These are phyloP conservation scores for Pachyrhizus erosus DNA, from an alignment of 306 rosid genomes.

Conservation along the genomic window DNA sequence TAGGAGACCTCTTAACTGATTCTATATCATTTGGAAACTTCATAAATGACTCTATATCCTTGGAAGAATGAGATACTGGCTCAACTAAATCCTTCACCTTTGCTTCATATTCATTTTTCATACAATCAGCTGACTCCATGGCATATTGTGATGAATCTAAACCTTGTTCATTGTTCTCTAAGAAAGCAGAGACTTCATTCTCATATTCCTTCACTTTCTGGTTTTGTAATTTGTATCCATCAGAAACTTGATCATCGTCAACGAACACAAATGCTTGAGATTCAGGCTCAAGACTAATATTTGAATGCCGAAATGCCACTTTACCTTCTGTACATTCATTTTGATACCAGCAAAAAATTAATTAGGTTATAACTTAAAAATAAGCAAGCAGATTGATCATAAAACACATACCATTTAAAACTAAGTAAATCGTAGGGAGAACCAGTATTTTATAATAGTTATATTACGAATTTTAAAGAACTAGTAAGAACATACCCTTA, in stretches of 20 bases:
- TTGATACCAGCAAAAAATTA: slow-evolving; percentile 32
- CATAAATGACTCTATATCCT: slow-evolving; percentile 45
- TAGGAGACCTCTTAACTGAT: slow-evolving; percentile 35
- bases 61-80: slow-evolving; percentile 50
- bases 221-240: slow-evolving; percentile 50
- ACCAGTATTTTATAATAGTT: neutral
- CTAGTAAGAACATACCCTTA: neutral
- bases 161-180: slow-evolving; percentile 48
- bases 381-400: slow-evolving; percentile 2
- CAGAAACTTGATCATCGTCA: slow-evolving; percentile 45
- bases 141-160: slow-evolving; percentile 30
- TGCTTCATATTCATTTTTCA: slow-evolving; percentile 37
- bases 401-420: neutral
- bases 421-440: neutral
- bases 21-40: slow-evolving; percentile 42
- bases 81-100: slow-evolving; percentile 37
- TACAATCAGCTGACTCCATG: slow-evolving; percentile 39
- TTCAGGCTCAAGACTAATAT: slow-evolving; percentile 52
- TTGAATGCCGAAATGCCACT: slow-evolving; percentile 53
- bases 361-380: neutral
- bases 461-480: neutral
- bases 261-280: slow-evolving; percentile 57
- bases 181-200: slow-evolving; percentile 38
- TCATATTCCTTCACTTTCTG: slow-evolving; percentile 53
- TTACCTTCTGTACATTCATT: slow-evolving; percentile 72